Percentiles rank a stretch among this genome's conserved stretches.
These are phyloP conservation scores for Taiwanofungus camphoratus DNA, from an alignment of 1,284 basidiomycete genomes.

Conservation along the genomic window DNA sequence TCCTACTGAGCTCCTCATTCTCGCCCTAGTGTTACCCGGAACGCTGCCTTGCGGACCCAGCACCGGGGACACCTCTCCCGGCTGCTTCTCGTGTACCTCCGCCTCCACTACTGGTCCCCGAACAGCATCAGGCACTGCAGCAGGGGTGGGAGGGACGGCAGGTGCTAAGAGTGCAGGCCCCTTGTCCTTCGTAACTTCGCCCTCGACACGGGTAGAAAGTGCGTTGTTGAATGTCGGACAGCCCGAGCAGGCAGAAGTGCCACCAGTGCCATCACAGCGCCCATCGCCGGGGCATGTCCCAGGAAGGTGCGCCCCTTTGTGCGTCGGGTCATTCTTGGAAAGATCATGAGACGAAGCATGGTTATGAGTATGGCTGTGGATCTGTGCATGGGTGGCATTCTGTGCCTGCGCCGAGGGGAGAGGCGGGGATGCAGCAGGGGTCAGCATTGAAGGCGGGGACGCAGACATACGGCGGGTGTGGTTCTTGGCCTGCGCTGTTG, in stretches of 20 bases:
- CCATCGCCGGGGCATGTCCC: conserved; percentile 93
- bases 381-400: conserved; percentile 11
- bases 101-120: conserved; percentile 6
- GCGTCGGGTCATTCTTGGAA: conserved; percentile 25
- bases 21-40: conserved; percentile 27
- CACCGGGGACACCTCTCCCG: conserved; percentile 22
- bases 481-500: conserved; percentile 8
- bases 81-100: conserved; percentile 13
- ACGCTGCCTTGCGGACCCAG: conserved; percentile 15
- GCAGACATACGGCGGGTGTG: conserved; percentile 21
- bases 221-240: conserved; percentile 94
- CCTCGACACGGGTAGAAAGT: conserved; percentile 34
- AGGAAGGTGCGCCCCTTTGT: conserved; percentile 31
- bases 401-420: conserved; percentile 16
- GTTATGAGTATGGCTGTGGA: conserved; percentile 5
- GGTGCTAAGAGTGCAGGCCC: neutral
- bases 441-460: conserved; percentile 27
- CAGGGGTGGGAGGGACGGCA: neutral
- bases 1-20: conserved; percentile 52
- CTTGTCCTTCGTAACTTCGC: conserved; percentile 14
- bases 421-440: conserved; percentile 28
- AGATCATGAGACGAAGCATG: conserved; percentile 13
- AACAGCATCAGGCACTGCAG: conserved; percentile 2
- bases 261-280: conserved; percentile 91
- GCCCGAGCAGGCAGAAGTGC: conserved; percentile 84